Percentiles rank a stretch among this genome's conserved stretches.
Conservation (phyloP, 352 stramenopile genomes). For the Pythium rishiriense region DNA sequence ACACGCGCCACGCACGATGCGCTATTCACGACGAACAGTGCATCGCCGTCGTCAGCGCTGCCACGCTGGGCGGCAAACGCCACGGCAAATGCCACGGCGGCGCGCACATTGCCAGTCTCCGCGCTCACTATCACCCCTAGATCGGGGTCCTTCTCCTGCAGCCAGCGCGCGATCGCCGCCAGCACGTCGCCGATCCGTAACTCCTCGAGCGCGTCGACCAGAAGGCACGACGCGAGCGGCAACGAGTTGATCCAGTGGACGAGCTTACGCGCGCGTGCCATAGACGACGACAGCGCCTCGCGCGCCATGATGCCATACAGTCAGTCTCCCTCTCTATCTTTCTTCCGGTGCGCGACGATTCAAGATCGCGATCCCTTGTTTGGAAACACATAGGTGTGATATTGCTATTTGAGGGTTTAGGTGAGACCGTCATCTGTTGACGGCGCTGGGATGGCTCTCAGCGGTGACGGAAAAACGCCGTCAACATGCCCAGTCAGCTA, state of each 20-base stretch:
- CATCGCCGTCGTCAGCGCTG: slow-evolving; percentile 40
- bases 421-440: too few relatives aligned
- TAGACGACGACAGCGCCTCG: neutral
- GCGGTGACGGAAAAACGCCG: too few relatives aligned
- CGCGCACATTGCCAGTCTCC: slow-evolving; percentile 4
- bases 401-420: too few relatives aligned
- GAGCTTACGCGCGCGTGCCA: slow-evolving; percentile 36
- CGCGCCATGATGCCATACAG: too few relatives aligned
- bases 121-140: too few relatives aligned
- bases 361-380: too few relatives aligned
- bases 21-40: slow-evolving; percentile 54
- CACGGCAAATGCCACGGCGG: slow-evolving; percentile 37
- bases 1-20: slow-evolving; percentile 38
- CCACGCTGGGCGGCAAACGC: slow-evolving; percentile 43
- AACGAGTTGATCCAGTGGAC: slow-evolving; percentile 80
- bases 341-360: too few relatives aligned
- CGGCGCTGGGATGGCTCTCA: too few relatives aligned
- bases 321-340: too few relatives aligned
- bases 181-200: slow-evolving; percentile 66
- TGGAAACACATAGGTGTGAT: too few relatives aligned
- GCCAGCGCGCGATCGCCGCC: slow-evolving; percentile 42
- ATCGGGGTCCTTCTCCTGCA: slow-evolving; percentile 26
- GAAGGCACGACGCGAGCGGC: slow-evolving; percentile 52
- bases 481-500: too few relatives aligned
- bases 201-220: slow-evolving; percentile 56